Percentiles rank a stretch among this genome's conserved stretches.
Evolutionary conservation across 345 rosid genomes (phyloP).

Genomic region (Brassica incana): DNA sequence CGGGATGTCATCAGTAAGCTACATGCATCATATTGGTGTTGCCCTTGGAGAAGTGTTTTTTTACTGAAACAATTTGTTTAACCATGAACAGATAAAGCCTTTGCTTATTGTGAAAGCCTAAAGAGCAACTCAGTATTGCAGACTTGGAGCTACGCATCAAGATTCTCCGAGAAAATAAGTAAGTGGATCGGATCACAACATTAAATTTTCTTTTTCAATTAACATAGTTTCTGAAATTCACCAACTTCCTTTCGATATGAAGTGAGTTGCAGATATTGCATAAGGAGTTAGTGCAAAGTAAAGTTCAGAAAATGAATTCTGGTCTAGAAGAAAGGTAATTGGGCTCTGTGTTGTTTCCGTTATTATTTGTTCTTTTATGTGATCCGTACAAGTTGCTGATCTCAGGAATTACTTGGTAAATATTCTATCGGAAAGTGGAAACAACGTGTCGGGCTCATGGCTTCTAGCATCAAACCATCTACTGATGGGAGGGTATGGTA

Average conservation of each 20-base stretch:
- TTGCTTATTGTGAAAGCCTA: conserved; percentile 59
- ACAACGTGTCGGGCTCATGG: not conserved
- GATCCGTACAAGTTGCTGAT: conserved; percentile 11
- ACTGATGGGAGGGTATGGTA: conserved; percentile 82
- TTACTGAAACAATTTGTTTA: not conserved
- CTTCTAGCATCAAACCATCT: conserved; percentile 10
- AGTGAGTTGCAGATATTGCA: not conserved
- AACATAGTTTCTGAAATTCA: not conserved
- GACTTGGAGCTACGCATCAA: conserved; percentile 76
- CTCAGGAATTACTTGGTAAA: not conserved
- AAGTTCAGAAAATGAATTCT: not conserved
- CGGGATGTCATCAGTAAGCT: conserved; percentile 76
- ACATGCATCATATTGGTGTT: not conserved
- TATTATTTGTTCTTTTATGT: conserved; percentile 9
- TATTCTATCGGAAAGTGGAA: conserved; percentile 35
- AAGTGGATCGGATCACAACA: conserved; percentile 2
- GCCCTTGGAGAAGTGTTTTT: not conserved
- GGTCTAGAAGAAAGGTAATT: conserved; percentile 27
- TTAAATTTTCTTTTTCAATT: not conserved
- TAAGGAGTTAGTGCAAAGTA: not conserved
- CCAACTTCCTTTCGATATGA: not conserved
- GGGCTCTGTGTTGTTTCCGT: conserved; percentile 12
- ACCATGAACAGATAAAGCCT: conserved; percentile 58
- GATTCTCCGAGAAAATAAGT: conserved; percentile 72
- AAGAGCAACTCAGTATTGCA: conserved; percentile 68